Percentiles rank a stretch among this genome's conserved stretches.
Evolutionary conservation across 2,329 filamentous ascomycete species (phyloP).

Genomic region (Xylaria sp.): DNA sequence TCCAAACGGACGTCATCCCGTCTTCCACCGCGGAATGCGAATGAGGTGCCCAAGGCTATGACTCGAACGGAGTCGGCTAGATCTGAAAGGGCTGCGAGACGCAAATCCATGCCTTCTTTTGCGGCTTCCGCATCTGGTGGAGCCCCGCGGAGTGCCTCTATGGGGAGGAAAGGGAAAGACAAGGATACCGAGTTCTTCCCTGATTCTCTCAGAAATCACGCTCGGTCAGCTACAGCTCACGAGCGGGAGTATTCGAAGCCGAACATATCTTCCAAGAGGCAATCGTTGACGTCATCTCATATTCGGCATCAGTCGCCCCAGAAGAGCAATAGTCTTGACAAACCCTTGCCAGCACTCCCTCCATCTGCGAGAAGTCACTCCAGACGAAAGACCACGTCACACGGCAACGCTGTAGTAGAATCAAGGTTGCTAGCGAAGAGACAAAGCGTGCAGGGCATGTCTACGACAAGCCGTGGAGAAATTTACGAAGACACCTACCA

Average conservation of each 20-base stretch:
- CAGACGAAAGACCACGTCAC: slow-evolving; percentile 39
- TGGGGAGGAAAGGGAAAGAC: slow-evolving; percentile 24
- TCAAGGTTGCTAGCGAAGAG: slow-evolving; percentile 39
- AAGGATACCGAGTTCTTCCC: slow-evolving; percentile 40
- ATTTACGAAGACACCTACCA: slow-evolving; percentile 32
- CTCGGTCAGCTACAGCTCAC: slow-evolving; percentile 36
- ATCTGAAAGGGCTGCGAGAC: slow-evolving; percentile 40
- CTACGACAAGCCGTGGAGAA: slow-evolving; percentile 31
- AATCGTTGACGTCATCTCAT: slow-evolving; percentile 21
- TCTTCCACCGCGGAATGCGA: slow-evolving; percentile 24
- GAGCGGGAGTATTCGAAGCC: slow-evolving; percentile 35
- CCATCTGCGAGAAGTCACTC: slow-evolving; percentile 31
- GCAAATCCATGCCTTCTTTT: slow-evolving; percentile 46
- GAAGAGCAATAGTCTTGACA: slow-evolving; percentile 35
- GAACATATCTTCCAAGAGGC: slow-evolving; percentile 35
- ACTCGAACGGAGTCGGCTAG: slow-evolving; percentile 30
- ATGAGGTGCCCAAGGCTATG: slow-evolving; percentile 26
- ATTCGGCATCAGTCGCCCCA: slow-evolving; percentile 27
- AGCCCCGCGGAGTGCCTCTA: slow-evolving; percentile 33
- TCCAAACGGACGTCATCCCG: slow-evolving; percentile 40
- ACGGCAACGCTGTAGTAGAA: slow-evolving; percentile 32
- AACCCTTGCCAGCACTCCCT: slow-evolving; percentile 33
- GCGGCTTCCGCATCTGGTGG: slow-evolving; percentile 33
- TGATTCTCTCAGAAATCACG: slow-evolving; percentile 39
- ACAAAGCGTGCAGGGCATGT: slow-evolving; percentile 40